Evolutionary conservation across 208 protist species (phyloP).

Genomic region (Trypanosoma theileri): DNA sequence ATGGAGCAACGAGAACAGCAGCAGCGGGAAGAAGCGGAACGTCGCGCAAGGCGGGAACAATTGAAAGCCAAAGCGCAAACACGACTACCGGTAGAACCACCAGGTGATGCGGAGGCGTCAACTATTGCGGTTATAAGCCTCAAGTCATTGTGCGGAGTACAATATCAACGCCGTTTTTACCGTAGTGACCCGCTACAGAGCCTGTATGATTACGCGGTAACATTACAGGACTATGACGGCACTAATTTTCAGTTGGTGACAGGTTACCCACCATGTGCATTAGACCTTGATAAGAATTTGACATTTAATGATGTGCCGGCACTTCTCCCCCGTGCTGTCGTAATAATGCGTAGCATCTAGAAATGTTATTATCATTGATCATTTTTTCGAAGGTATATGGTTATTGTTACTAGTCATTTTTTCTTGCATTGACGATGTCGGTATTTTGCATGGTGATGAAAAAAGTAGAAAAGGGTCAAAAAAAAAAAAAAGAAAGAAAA

Average conservation of each 20-base stretch:
- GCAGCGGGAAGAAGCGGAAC: constrained; percentile 10
- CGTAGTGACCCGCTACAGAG: constrained; percentile 55
- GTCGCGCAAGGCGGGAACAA: neutral
- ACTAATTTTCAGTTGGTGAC: constrained; percentile 53
- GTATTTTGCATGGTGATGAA: too few species aligned
- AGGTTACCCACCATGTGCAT: constrained; percentile 62
- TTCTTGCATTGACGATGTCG: too few species aligned
- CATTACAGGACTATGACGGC: constrained; percentile 56
- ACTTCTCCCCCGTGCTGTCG: constrained; percentile 62
- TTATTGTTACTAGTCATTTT: neutral
- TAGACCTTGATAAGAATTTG: constrained; percentile 44
- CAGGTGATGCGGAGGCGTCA: constrained; percentile 27
- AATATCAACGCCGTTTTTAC: constrained; percentile 58
- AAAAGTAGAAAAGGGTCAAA: too few species aligned
- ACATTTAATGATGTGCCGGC: constrained; percentile 50
- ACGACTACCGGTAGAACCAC: constrained; percentile 48
- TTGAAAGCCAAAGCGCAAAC: constrained; percentile 20
- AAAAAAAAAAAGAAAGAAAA: neutral
- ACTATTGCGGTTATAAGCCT: constrained; percentile 51
- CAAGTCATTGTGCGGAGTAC: constrained; percentile 45
- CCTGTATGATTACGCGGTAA: constrained; percentile 49
- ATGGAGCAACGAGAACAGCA: constrained; percentile 16
- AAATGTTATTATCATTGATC: too few species aligned
- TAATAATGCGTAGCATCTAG: constrained; percentile 44
- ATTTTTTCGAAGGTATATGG: too few species aligned